A percentile compares a stretch with the other conserved stretches of the same genome.
These are phyloP conservation scores for Paraphoma chrysanthemicola DNA, from an alignment of 2,329 filamentous ascomycete genomes.

Conservation along the genomic window DNA sequence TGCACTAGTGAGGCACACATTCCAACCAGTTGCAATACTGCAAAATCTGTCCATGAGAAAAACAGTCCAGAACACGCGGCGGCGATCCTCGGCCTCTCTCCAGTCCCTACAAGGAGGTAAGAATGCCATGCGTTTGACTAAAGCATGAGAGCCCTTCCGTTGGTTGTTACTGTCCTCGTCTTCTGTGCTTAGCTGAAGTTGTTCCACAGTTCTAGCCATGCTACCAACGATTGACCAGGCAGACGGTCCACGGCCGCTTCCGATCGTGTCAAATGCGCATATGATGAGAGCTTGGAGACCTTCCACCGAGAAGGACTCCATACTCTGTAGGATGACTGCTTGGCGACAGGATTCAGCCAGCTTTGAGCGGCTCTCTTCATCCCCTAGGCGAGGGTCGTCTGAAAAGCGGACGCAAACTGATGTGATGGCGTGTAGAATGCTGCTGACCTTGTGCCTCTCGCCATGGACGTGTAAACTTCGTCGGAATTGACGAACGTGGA, in stretches of 20 bases:
- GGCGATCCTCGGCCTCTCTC: constrained; percentile 44
- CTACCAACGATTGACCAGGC: constrained; percentile 46
- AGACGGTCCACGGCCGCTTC: constrained; percentile 41
- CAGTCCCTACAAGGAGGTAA: constrained; percentile 37
- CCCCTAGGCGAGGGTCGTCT: constrained; percentile 15
- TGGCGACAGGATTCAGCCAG: constrained; percentile 19
- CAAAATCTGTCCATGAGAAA: constrained; percentile 50
- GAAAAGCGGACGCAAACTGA: constrained; percentile 26
- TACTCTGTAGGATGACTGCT: constrained; percentile 39
- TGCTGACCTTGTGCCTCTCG: neutral
- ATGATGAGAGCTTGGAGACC: constrained; percentile 47
- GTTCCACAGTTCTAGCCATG: constrained; percentile 46
- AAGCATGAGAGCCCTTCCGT: constrained; percentile 19
- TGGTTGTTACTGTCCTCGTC: constrained; percentile 26
- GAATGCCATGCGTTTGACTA: constrained; percentile 49
- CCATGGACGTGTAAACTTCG: constrained; percentile 23
- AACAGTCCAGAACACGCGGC: constrained; percentile 49
- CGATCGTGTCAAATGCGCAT: constrained; percentile 45
- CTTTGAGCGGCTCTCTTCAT: constrained; percentile 6
- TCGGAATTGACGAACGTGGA: neutral
- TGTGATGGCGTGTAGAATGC: constrained; percentile 12
- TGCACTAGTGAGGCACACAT: constrained; percentile 41
- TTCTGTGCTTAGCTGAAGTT: constrained; percentile 41
- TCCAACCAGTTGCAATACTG: constrained; percentile 47
- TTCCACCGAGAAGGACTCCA: constrained; percentile 44